These are phyloP conservation scores for Artemisia argyi DNA, from an alignment of 129 eudicot genomes.

Conservation along the genomic window DNA sequence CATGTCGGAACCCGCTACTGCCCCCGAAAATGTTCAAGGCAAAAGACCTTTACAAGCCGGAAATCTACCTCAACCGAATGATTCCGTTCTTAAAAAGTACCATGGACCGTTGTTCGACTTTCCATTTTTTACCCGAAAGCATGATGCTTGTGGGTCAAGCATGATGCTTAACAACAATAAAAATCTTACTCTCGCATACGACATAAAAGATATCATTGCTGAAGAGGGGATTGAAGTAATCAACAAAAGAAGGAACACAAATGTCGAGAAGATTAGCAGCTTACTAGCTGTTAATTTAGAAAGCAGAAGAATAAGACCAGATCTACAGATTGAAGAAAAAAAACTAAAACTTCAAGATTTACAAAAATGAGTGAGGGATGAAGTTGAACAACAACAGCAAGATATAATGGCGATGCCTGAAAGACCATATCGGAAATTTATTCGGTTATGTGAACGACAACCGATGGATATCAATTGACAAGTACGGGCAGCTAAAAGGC, in stretches of 20 bases:
- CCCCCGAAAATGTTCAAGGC: conserved; percentile 53
- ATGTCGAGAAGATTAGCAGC: conserved; percentile 66
- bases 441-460: conserved; percentile 87
- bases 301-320: conserved; percentile 89
- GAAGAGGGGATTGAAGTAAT: conserved; percentile 71
- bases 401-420: conserved; percentile 99
- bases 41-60: conserved; percentile 51
- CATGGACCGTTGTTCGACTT: conserved; percentile 96
- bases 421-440: conserved; percentile 88
- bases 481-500: conserved; percentile 82
- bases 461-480: conserved; percentile 83
- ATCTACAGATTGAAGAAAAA: conserved; percentile 94
- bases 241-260: conserved; percentile 61
- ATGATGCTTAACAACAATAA: conserved; percentile 72
- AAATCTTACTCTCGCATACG: conserved; percentile 79
- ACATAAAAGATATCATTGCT: conserved; percentile 67
- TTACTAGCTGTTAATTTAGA: conserved; percentile 77
- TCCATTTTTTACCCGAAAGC: conserved; percentile 92
- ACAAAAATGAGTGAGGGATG: conserved; percentile 83
- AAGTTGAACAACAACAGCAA: conserved; percentile 89
- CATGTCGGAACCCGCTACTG: conserved; percentile 39
- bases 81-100: conserved; percentile 71
- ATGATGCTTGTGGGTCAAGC: conserved; percentile 78
- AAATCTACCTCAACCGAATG: conserved; percentile 60
- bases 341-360: conserved; percentile 67